Conservation (phyloP, 495 filamentous ascomycete species). For the Penicillium herquei region DNA sequence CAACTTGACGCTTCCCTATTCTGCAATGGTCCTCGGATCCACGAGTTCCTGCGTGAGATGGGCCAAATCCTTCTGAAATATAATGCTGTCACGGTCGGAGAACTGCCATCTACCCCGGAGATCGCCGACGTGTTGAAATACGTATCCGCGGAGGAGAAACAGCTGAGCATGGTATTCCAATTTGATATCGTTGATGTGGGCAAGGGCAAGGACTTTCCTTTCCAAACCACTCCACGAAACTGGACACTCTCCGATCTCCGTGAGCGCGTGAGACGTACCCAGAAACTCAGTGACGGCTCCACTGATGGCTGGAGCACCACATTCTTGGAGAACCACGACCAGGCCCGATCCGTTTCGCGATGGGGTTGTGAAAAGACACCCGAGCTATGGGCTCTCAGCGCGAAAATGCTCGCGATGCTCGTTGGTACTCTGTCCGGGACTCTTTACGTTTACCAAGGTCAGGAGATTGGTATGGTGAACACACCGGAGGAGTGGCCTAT, state of each 20-base stretch:
- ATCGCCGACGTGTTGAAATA: slow-evolving; percentile 44
- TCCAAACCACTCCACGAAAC: slow-evolving; percentile 34
- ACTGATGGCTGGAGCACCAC: slow-evolving; percentile 51
- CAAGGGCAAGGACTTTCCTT: slow-evolving; percentile 34
- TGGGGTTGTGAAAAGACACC: slow-evolving; percentile 46
- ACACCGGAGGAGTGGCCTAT: slow-evolving; percentile 40
- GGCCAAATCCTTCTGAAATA: slow-evolving; percentile 43
- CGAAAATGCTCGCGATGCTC: slow-evolving; percentile 54
- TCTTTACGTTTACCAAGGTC: slow-evolving; percentile 55
- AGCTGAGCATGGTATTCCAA: slow-evolving; percentile 57
- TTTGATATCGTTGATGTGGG: slow-evolving; percentile 53
- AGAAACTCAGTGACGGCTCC: slow-evolving; percentile 45
- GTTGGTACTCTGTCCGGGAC: slow-evolving; percentile 51
- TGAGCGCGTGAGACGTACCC: slow-evolving; percentile 32
- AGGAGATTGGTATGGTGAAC: slow-evolving; percentile 59
- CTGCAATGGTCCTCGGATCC: slow-evolving; percentile 58
- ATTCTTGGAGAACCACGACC: slow-evolving; percentile 42
- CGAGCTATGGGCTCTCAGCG: slow-evolving; percentile 39
- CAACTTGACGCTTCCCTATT: slow-evolving; percentile 48
- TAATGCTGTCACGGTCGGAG: slow-evolving; percentile 50
- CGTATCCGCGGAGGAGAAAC: slow-evolving; percentile 40
- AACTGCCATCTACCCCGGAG: slow-evolving; percentile 46
- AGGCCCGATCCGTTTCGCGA: slow-evolving; percentile 47
- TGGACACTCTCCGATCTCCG: slow-evolving; percentile 45
- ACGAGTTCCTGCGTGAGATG: slow-evolving; percentile 53